A percentile compares a stretch with the other conserved stretches of the same genome.
These are phyloP conservation scores for Ceratobasidium sp. DNA, from an alignment of 1,284 basidiomycete genomes.

Conservation along the genomic window DNA sequence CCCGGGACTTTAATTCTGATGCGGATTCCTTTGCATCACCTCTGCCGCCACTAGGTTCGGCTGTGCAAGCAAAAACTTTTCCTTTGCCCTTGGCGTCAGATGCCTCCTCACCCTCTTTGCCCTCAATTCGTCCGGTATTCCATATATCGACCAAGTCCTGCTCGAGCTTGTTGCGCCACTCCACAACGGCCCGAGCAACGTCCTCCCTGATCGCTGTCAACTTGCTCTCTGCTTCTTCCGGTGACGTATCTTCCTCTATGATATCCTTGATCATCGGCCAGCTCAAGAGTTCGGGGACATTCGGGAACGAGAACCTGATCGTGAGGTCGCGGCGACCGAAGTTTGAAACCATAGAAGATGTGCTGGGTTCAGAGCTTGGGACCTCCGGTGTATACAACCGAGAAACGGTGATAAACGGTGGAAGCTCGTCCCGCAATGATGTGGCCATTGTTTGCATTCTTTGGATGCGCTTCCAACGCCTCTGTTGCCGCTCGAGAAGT, in stretches of 20 bases:
- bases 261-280: constrained; percentile 17
- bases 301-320: background rate
- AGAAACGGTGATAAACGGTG: background rate
- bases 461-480: background rate
- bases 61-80: background rate
- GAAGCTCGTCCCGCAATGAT: background rate
- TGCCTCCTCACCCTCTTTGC: background rate
- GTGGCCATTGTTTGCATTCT: background rate
- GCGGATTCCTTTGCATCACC: background rate
- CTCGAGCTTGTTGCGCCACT: constrained; percentile 7
- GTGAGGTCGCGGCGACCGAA: background rate
- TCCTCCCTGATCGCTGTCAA: background rate
- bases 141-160: constrained; percentile 6
- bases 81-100: background rate
- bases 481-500: background rate
- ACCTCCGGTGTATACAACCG: background rate
- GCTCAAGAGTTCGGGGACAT: background rate
- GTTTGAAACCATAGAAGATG: background rate
- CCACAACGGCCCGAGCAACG: background rate
- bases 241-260: background rate
- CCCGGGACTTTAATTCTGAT: background rate
- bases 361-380: background rate
- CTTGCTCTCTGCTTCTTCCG: background rate
- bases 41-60: background rate
- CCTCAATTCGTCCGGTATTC: background rate